Base-by-base conservation (phyloP, 1,139 yeast genomes). In the Candida tropicalis region DNA sequence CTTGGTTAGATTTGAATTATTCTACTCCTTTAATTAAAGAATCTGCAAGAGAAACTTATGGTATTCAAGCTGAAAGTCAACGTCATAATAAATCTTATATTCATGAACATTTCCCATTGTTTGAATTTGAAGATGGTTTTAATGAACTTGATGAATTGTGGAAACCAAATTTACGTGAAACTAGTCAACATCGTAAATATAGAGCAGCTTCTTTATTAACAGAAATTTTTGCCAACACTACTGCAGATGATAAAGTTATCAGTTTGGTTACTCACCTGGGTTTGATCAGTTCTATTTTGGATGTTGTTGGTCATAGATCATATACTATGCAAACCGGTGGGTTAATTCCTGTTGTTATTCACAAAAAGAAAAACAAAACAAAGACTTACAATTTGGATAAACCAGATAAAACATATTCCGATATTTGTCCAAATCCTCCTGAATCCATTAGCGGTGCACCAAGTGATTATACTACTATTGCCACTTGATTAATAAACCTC, bases 261-360 rank as follows among this genome's bases (percentile, higher is more conserved):
- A 66, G 72, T n/a, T 44, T 68, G 7, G 70, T 71, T 8, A 50
- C 70, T 2, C 76, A 70, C 47, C 58, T 66, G 2, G 75, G 72
- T 6, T 45, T 66, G 7, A 66, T 69, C 35, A 55, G 54, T 35
- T 63, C 72, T 1, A 45, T 69, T 15, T 56, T 70, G 42, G 52
- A 58, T 20, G 63, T 61, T 2, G 46, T 65, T 4, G 53, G 58
- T 15, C 75, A 70, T 48, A 28, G 51, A 16, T 25, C 42, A 20
- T 46, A 45, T 39, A 37, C 49, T 10, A 38, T 51, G 35, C 40
- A 39, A 3, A 50, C 53, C 15, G 56, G 53, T 2, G 43, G 41
- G 18, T 44, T 52, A 38, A 45, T 52, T 6, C 56, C 55, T 1
- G 49, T 52, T 10, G 42, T 52, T 16, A 45, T 51, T 25, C 49